Percentiles rank a stretch among this genome's conserved stretches.
Evolutionary conservation across 1,284 basidiomycete genomes (phyloP).

Genomic region (Sanghuangporus baumii): DNA sequence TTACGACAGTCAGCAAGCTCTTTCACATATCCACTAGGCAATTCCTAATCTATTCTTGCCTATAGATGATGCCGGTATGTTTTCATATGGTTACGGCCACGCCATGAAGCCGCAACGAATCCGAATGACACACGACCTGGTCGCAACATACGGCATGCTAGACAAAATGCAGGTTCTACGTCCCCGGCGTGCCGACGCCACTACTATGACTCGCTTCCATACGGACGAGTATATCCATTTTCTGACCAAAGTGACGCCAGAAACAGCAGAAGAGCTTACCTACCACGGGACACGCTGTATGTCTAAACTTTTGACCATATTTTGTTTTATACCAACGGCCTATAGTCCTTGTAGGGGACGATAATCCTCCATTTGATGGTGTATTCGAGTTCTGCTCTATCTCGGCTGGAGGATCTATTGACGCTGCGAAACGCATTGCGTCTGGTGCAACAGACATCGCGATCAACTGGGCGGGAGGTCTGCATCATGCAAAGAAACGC

Average conservation of each 20-base stretch:
- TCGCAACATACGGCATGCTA: constrained; percentile 87
- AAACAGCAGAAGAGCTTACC: constrained; percentile 80
- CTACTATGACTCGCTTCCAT: constrained; percentile 90
- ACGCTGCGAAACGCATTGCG: constrained; percentile 78
- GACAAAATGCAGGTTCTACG: constrained; percentile 89
- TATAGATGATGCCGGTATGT: constrained; percentile 75
- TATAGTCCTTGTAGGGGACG: constrained; percentile 84
- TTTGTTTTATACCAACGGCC: not conserved
- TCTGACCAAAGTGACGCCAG: constrained; percentile 81
- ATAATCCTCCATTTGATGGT: constrained; percentile 96
- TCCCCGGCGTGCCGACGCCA: constrained; percentile 75
- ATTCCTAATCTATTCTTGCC: not conserved
- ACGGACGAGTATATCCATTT: constrained; percentile 98
- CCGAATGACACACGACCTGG: constrained; percentile 88
- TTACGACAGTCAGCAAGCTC: constrained; percentile 42
- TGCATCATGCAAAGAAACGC: constrained; percentile 97
- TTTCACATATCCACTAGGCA: not conserved
- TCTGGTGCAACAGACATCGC: constrained; percentile 85
- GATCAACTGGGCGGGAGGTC: constrained; percentile 96
- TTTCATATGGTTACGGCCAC: constrained; percentile 83
- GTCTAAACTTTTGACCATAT: constrained; percentile 27
- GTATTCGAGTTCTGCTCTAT: constrained; percentile 97
- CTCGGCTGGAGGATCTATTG: constrained; percentile 92
- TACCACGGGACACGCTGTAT: constrained; percentile 78
- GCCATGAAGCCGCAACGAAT: constrained; percentile 96